Base-by-base conservation (phyloP, 352 stramenopile species). In the Phytopythium aichiense region DNA sequence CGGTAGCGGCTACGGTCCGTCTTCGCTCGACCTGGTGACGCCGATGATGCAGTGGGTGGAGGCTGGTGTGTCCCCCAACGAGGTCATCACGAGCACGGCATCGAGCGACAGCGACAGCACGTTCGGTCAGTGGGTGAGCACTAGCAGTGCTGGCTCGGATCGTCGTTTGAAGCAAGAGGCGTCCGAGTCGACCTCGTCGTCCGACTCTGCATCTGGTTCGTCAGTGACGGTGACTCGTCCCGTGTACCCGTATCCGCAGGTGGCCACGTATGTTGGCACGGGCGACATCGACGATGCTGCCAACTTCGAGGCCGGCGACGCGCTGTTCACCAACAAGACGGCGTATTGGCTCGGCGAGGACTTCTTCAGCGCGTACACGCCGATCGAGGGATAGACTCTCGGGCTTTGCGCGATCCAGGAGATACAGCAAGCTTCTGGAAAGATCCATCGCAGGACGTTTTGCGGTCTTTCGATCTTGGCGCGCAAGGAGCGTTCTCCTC, bases 11-110 rank as follows among this genome's bases (percentile, higher is more conserved):
- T 63, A 81, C 11, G 73, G 73, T 20, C 71, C 73, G 64, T 63
- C 73, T 9, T 56, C 65, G 0, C 64, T 74, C 15, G 67, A 81
- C n/a, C 57, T 81, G 6, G 51, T 81, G 22, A 72, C 64, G 23
- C 64, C 72, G 20, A 60, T 81, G 54, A 56, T 77, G n/a, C 33
- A 77, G 35, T 75, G 67, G 69, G 67, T 78, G n/a, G 65, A 81
- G 57, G 46, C 62, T 56, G 64, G 61, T 20, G 56, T 38, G 0
- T 56, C 60, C 15, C 69, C 69, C 0, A 62, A 68, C 33, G 65
- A 60, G 11, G 49, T 80, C 31, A 35, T 75, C 28, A 68, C 60
- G 20, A 76, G 59, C 53, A 60, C 66, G 28, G 59, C 61, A 11
- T 56, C 59, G 8, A 62, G 58, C 18, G 38, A 55, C n/a, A 71